Evolutionary conservation across 2,329 filamentous ascomycete species (phyloP).

Genomic region (Samsoniella hepiali): DNA sequence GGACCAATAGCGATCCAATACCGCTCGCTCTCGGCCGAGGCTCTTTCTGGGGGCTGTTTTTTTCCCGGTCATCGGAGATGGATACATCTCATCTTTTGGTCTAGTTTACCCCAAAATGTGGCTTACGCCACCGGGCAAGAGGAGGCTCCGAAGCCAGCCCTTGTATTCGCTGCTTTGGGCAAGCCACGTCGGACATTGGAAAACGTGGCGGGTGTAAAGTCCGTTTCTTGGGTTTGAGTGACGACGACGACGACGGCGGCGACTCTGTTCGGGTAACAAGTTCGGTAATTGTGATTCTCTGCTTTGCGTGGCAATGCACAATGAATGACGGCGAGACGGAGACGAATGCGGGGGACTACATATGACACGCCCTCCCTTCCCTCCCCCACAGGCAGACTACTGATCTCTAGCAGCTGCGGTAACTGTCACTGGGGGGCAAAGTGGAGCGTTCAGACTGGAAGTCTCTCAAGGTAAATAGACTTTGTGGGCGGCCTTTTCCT

Average conservation of each 20-base stretch:
- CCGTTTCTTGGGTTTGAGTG: background rate
- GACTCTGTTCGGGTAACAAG: background rate
- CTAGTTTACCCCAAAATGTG: background rate
- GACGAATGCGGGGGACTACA: background rate
- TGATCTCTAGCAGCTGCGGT: background rate
- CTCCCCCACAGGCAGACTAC: background rate
- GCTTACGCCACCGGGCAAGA: background rate
- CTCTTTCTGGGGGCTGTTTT: background rate
- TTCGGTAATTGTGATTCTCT: background rate
- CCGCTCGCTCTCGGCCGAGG: constrained; percentile 11
- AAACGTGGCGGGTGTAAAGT: background rate
- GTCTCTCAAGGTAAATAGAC: background rate
- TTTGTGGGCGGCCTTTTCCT: background rate
- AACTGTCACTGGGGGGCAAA: background rate
- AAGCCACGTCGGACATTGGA: constrained; percentile 2
- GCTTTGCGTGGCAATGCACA: background rate
- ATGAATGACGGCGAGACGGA: background rate
- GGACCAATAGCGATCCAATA: constrained; percentile 3
- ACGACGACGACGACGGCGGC: no score
- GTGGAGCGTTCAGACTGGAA: background rate
- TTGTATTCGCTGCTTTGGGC: background rate
- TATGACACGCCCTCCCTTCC: background rate
- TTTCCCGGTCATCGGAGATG: constrained; percentile 4
- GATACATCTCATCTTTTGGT: background rate
- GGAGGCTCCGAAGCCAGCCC: background rate